These are phyloP conservation scores for Salisapilia sapeloensis DNA, from an alignment of 352 stramenopile species.

Conservation along the genomic window DNA sequence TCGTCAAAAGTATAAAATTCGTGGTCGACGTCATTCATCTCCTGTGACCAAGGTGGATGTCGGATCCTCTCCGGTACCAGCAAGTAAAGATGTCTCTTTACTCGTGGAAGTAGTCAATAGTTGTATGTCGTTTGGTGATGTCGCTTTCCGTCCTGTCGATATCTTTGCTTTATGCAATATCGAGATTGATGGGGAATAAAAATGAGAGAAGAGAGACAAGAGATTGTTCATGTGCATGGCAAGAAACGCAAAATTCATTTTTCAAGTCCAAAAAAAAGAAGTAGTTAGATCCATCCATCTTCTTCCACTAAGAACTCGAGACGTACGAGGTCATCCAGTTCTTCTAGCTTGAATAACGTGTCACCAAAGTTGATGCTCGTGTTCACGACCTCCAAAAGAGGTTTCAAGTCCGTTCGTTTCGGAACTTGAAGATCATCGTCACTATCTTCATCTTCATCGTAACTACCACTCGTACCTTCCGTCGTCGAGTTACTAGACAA, in stretches of 20 bases:
- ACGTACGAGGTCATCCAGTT: slow-evolving; percentile 44
- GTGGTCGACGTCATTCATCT: too few relatives aligned
- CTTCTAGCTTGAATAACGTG: slow-evolving; percentile 23
- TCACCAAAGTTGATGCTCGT: slow-evolving; percentile 18
- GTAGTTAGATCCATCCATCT: slow-evolving; percentile 59
- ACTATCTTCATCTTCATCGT: slow-evolving; percentile 13
- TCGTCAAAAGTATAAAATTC: too few relatives aligned
- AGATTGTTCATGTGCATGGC: too few relatives aligned
- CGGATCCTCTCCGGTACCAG: slow-evolving; percentile 22
- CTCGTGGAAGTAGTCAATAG: too few relatives aligned
- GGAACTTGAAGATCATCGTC: slow-evolving; percentile 7
- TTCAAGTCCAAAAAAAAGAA: slow-evolving; percentile 5
- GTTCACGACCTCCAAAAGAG: slow-evolving; percentile 14
- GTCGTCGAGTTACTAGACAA: neutral
- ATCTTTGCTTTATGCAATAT: slow-evolving; percentile 46
- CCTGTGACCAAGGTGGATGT: too few relatives aligned
- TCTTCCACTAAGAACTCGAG: slow-evolving; percentile 71
- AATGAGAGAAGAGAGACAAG: too few relatives aligned
- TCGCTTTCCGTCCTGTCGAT: slow-evolving; percentile 27
- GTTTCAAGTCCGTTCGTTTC: slow-evolving; percentile 6
- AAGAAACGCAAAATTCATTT: too few relatives aligned
- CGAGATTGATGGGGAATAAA: slow-evolving; percentile 10
- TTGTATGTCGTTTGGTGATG: slow-evolving; percentile 31
- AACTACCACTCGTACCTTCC: too few relatives aligned
- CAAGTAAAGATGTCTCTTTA: slow-evolving; percentile 13